Evolutionary conservation across 1,284 basidiomycete genomes (phyloP).

Genomic region (Melampsora americana): DNA sequence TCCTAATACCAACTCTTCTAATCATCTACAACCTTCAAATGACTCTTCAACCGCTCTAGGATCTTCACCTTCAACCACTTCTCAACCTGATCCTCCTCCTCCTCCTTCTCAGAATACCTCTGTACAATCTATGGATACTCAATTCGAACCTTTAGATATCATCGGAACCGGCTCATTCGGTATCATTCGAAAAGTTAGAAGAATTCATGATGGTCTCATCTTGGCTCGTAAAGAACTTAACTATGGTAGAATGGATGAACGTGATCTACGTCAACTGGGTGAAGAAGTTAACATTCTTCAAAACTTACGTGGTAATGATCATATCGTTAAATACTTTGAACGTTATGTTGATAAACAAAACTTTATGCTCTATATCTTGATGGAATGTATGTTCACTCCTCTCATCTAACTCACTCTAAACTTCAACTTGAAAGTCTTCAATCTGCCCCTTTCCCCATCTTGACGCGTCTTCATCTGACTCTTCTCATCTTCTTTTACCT

Average conservation of each 20-base stretch:
- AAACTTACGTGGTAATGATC: constrained; percentile 77
- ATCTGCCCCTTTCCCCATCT: constrained; percentile 61
- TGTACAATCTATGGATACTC: constrained; percentile 55
- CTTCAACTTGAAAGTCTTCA: constrained; percentile 44
- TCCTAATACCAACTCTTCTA: too few relatives aligned
- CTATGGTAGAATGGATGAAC: constrained; percentile 87
- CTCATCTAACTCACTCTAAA: neutral
- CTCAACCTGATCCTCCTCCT: neutral
- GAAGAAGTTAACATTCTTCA: constrained; percentile 98
- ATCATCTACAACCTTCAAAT: too few relatives aligned
- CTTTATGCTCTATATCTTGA: constrained; percentile 86
- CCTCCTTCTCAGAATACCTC: constrained; percentile 4
- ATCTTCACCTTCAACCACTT: too few relatives aligned
- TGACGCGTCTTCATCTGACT: constrained; percentile 88
- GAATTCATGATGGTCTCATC: constrained; percentile 78
- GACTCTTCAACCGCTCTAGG: too few relatives aligned
- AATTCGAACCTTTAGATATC: constrained; percentile 80
- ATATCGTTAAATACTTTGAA: constrained; percentile 92
- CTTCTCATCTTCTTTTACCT: constrained; percentile 73
- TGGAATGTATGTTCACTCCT: constrained; percentile 61
- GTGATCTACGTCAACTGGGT: constrained; percentile 88
- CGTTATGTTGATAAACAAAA: constrained; percentile 84
- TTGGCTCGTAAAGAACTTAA: constrained; percentile 93
- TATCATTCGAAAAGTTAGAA: constrained; percentile 84
- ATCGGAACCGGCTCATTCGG: constrained; percentile 98